Evolutionary conservation across 305 asterid genomes (phyloP), one percentile per base, ranked within the genome.

Genomic region (Caryopteris hybrid): DNA sequence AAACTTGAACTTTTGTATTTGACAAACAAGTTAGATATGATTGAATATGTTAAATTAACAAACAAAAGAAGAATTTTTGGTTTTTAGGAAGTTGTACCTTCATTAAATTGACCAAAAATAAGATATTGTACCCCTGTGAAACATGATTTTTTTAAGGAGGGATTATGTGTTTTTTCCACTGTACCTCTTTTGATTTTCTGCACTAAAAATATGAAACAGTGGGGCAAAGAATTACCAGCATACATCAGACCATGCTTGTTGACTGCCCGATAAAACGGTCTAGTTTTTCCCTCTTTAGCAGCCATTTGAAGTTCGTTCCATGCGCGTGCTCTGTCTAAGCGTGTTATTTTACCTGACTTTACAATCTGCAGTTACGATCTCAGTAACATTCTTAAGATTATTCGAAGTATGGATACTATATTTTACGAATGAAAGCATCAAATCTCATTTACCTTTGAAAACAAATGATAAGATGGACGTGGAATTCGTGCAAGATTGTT

Each of bases 211-310:
- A 3, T 5, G 2, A 9, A 63, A 41, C 18, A 50, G 33, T 23
- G 6, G 14, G 42, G 18, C 11, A 4, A 11, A 48, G 43, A 29
- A 31, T 76, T 84, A 90, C 99, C 99, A 42, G 99, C 96, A 78
- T 90, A 93, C 99, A 93, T 93, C 16, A 88, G 80, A 52, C 95
- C 95, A 53, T 68, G 66, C 71, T 88, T 87, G 81, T 88, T 65
- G 38, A 82, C 91, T 21, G 89, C 88, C 51, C 96, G 90, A 73
- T 85, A 93, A 69, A 93, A 90, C 20, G 97, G 96, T 69, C 99
- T 84, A 2, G 71, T 81, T 71, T 82, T 85, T 52, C 83, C 84
- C 76, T 83, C 95, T 64, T 74, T 78, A 29, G 94, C 95, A 60
- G 97, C 97, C 2, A 23, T 46, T 66, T 80, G 95, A 73, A 93